Base-by-base conservation (phyloP, 148 eudicot genomes). In the Silene latifolia region DNA sequence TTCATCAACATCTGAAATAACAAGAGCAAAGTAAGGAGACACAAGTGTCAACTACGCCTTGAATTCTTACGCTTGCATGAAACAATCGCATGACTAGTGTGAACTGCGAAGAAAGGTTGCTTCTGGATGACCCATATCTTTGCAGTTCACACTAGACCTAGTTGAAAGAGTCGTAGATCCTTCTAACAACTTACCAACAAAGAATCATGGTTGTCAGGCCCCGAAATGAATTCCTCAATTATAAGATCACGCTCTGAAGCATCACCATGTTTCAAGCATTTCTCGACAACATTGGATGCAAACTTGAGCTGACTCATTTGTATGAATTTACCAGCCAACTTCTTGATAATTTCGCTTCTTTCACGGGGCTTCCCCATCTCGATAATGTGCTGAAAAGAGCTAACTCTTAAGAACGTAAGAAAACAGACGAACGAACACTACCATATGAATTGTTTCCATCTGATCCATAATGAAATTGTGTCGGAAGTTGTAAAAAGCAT, bases 261-360 rank as follows among this genome's bases (percentile, higher is more conserved):
- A 78, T 78, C 87, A 15, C 93, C 88, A 73, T 78, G 74, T 54
- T 87, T 87, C 78, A 93, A 64, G 78, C 98, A 93, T 80, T 93
- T 93, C 79, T 93, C 98, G 58, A 90, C 85, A 15, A 93, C 98
- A 85, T 93, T 93, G 71, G 98, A 93, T 35, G 98, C 98, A 78
- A 76, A 93, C 74, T 93, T 93, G 68, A 90, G 98, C 80, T 89
- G 96, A 82, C 96, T 93, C 89, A 93, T 81, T 72, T 81, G 89
- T 61, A 82, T 85, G 51, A 92, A 78, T 73, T 75, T 80, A 21
- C 96, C 96, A 62, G 86, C 62, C 72, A 92, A 80, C 72, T 88
- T 86, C 73, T 73, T 74, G 70, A 90, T 90, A 8, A 93, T 89
- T 79, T 84, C 88, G 80, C 90, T 89, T 87, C 98, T 89, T 82